Conservation (phyloP, 768 basidiomycete species). For the Daedaleopsis nitida region DNA sequence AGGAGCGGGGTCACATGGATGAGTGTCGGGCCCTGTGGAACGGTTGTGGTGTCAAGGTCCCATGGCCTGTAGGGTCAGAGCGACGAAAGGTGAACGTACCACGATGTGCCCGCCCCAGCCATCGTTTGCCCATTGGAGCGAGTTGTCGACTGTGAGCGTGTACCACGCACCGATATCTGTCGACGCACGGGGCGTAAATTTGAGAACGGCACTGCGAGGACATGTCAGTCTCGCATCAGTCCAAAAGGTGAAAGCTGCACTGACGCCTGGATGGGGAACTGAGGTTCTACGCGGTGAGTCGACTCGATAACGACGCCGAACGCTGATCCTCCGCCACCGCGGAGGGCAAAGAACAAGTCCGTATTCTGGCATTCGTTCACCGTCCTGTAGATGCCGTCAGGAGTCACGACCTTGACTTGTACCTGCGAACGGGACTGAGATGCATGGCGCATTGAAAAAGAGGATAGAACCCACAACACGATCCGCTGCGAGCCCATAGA, state of each 20-base stretch:
- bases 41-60: background rate
- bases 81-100: slow-evolving; percentile 31
- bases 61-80: background rate
- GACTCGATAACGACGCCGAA: slow-evolving; percentile 38
- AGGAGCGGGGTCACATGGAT: slow-evolving; percentile 48
- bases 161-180: slow-evolving; percentile 29
- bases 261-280: slow-evolving; percentile 27
- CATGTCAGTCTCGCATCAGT: background rate
- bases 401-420: slow-evolving; percentile 55
- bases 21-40: slow-evolving; percentile 25
- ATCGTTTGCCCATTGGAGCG: slow-evolving; percentile 34
- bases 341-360: slow-evolving; percentile 57
- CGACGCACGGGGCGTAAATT: slow-evolving; percentile 24
- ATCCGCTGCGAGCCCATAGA: slow-evolving; percentile 34
- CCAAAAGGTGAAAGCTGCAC: slow-evolving; percentile 1
- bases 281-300: slow-evolving; percentile 25
- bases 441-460: background rate
- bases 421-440: slow-evolving; percentile 28
- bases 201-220: slow-evolving; percentile 29
- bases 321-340: slow-evolving; percentile 43
- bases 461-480: slow-evolving; percentile 26
- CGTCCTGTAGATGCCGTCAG: slow-evolving; percentile 47
- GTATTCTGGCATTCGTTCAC: slow-evolving; percentile 49
- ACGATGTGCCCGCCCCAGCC: slow-evolving; percentile 42
- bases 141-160: slow-evolving; percentile 32